These are phyloP conservation scores for Ophiobolus disseminans DNA, from an alignment of 2,329 filamentous ascomycete genomes.

Conservation along the genomic window DNA sequence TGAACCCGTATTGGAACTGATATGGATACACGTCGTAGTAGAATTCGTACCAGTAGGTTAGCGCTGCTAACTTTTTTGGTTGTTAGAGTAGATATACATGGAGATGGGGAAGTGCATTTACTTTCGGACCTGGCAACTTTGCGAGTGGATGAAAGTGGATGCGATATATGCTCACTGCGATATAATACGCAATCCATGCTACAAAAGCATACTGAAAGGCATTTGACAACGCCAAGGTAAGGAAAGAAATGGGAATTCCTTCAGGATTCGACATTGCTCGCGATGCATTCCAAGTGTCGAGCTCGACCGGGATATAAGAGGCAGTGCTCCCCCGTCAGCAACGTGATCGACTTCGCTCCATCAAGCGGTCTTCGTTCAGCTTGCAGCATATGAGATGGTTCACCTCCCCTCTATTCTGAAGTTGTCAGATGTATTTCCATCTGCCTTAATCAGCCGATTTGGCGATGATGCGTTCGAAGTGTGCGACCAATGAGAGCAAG, in stretches of 20 bases:
- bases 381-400: no score
- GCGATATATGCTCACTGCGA: background rate
- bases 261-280: background rate
- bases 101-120: background rate
- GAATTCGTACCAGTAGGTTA: conserved; percentile 33
- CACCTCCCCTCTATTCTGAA: no score
- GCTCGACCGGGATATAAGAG: no score
- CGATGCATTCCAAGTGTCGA: no score
- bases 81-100: background rate
- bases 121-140: background rate
- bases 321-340: no score
- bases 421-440: no score
- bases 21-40: conserved; percentile 37
- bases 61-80: background rate
- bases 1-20: conserved; percentile 27
- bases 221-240: background rate
- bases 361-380: no score
- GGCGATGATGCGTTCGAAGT: no score
- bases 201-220: background rate
- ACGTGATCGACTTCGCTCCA: no score
- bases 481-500: no score
- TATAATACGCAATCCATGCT: background rate
- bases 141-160: background rate
- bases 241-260: background rate
- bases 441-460: no score